Evolutionary conservation across 768 basidiomycete genomes (phyloP), one percentile per base, ranked within the genome.

Genomic region (Lactifluus piperatus): DNA sequence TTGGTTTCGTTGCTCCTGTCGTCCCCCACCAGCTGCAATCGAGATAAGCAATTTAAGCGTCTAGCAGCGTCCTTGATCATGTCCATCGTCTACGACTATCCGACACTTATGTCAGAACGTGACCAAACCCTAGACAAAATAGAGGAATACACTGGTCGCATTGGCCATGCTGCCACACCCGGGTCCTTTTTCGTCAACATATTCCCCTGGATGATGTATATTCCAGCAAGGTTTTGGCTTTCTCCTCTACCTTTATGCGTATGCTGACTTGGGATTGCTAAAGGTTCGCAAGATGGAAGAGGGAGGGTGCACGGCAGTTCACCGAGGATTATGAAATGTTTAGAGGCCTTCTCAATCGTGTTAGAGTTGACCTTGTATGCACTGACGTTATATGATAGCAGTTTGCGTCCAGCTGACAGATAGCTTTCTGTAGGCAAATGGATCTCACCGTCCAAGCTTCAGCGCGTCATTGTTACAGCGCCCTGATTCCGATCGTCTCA

Each of bases 11-110:
- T 65, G 13, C 56, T 74, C n/a, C 47, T 74, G 1, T 24, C 41
- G n/a, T 57, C 71, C 18, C 60, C 72, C 4, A 61, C 70, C 24
- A 5, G 26, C n/a, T 29, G 59, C 6, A 51, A 54, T 9, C 72
- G 70, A 71, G 65, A 69, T 22, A 62, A 68, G 3, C 68, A 72
- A 54, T 39, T 72, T 30, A 34, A 30, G 29, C 70, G 71, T 24
- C 39, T 64, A 1, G 59, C 66, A 6, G 66, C 72, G 2, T 72
- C 72, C 0, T 54, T 53, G 0, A 63, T 70, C 11, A 59, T 72
- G 61, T 51, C 71, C 3, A 56, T 65, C 26, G 58, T 63, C 3
- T 72, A 72, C 53, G 64, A 62, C 45, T 49, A 50, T 22, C 47
- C 56, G 16, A 57, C 48, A 8, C 14, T 57, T 22, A 18, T 24